Evolutionary conservation across 352 stramenopile genomes (phyloP), one percentile per base, ranked within the genome.

Genomic region (Phytophthora colocasiae): DNA sequence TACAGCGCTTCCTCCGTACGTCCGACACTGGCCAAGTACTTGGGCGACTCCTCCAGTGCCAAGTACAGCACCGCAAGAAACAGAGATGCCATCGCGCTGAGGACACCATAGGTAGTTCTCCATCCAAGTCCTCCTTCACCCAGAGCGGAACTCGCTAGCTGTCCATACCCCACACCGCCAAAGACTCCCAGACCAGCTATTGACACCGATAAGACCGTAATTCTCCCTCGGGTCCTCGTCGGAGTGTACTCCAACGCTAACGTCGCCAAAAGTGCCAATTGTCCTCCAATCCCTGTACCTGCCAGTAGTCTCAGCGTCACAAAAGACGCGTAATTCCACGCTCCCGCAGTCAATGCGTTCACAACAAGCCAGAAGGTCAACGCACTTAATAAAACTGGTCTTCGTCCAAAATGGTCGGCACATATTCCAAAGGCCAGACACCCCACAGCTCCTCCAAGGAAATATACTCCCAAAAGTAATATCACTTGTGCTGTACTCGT

Each of bases 11-110:
- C 74, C n/a, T 89, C 75, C 19, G 76, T 49, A 1, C 82, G 81
- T 4, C 85, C 85, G 0, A 86, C 77, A 53, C 75, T 85, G 5
- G 79, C 85, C 15, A 94, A 67, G 56, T 87, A 94, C 55, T 87
- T 88, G 19, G 85, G 85, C 10, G 83, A 90, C 40, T 94, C 85
- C 15, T 74, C 65, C 26, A 92, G 54, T 8, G 43, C 59, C 24
- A 76, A 15, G 40, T 66, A 75, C 1, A 84, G 41, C 29, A 74
- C 32, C 0, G 65, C 51, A 5, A 72, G 22, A 34, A 75, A 75
- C 6, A 85, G 6, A 3, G 66, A 4, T 12, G 67, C 64, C 19
- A 73, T 58, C 27, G 63, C 73, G 59, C 74, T 77, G 31, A 80
- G 24, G 8, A 84, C 45, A 12, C 47, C 51, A 47, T 73, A 73